Evolutionary conservation across 1,284 basidiomycete species (phyloP), one percentile per base, ranked within the genome.

Genomic region (Cystobasidiaceae sp.): DNA sequence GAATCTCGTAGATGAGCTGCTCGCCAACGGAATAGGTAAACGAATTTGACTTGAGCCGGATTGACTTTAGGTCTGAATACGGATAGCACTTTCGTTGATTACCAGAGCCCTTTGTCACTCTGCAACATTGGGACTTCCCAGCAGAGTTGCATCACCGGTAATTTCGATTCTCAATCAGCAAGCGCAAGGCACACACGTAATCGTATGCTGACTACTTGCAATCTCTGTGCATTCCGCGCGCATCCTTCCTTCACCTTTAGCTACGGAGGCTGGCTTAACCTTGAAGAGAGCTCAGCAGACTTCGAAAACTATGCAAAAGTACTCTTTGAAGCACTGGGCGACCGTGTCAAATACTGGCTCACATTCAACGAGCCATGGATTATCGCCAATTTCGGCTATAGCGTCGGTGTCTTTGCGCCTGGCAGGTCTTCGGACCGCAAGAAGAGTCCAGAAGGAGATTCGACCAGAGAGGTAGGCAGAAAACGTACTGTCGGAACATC

Each of bases 191-290:
- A 46, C 11, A 46, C 37, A 11, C 11, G 11, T 39, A 39, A 39
- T 11, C 37, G 37, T 39, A n/a, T 39, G 11, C n/a, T 11, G n/a
- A n/a, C n/a, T n/a, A n/a, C n/a, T 39, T 11, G n/a, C 37, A 39
- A 39, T 39, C 11, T 39, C n/a, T 39, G 27, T 30, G 23, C 7
- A 4, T 33, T 34, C 19, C 15, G 87, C 87, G 4, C 85, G 86
- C 74, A 82, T 76, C 1, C 79, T 89, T 25, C 82, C 87, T 8
- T 8, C 17, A n/a, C n/a, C 64, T 82, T 87, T 65, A 81, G 84
- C 48, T 89, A 89, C 75, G 83, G 84, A 23, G 87, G 87, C 2
- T 88, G 86, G 85, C 76, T 88, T 23, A 82, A 84, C 77, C 83
- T 82, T 70, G 82, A 81, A 19, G 55, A 57, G 32, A 81, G 86